Evolutionary conservation across 768 basidiomycete species (phyloP).

Genomic region (Lactifluus subvellereus): DNA sequence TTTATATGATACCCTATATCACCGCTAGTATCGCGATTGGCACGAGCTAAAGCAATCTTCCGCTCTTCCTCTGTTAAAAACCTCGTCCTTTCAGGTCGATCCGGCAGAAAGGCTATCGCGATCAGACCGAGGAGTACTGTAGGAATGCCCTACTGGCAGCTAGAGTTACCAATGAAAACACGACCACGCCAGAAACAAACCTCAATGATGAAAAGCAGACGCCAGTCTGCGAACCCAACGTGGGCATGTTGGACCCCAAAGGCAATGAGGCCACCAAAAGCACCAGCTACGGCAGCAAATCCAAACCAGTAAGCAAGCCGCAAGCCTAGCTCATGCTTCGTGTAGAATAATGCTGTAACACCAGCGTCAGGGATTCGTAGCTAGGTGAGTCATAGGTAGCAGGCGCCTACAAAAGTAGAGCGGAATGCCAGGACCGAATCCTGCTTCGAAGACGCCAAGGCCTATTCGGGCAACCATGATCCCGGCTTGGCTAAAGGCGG

Average conservation of each 20-base stretch:
- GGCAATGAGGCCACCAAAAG: constrained; percentile 80
- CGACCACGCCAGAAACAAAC: constrained; percentile 31
- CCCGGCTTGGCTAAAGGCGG: constrained; percentile 54
- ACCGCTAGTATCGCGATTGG: constrained; percentile 59
- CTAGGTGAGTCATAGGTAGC: constrained; percentile 26
- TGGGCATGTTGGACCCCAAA: constrained; percentile 68
- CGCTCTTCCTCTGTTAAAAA: constrained; percentile 49
- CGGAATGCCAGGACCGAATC: constrained; percentile 72
- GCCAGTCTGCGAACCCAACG: constrained; percentile 47
- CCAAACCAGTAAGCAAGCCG: constrained; percentile 80
- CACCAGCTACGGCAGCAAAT: constrained; percentile 78
- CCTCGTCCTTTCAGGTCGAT: constrained; percentile 64
- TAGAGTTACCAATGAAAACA: not conserved
- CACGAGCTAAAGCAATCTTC: constrained; percentile 57
- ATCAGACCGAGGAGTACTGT: constrained; percentile 57
- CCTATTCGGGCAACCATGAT: constrained; percentile 53
- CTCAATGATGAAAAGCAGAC: constrained; percentile 69
- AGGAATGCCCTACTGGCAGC: constrained; percentile 50
- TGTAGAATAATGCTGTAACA: constrained; percentile 65
- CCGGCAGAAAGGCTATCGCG: constrained; percentile 52
- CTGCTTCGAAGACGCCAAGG: constrained; percentile 74
- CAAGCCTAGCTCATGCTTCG: constrained; percentile 64
- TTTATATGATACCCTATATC: constrained; percentile 62
- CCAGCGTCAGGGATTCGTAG: not conserved
- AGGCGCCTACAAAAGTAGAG: constrained; percentile 58